phyloP scores from a whole-genome alignment of 2,329 filamentous ascomycete species.

The Aspergillus tamarii region DNA sequence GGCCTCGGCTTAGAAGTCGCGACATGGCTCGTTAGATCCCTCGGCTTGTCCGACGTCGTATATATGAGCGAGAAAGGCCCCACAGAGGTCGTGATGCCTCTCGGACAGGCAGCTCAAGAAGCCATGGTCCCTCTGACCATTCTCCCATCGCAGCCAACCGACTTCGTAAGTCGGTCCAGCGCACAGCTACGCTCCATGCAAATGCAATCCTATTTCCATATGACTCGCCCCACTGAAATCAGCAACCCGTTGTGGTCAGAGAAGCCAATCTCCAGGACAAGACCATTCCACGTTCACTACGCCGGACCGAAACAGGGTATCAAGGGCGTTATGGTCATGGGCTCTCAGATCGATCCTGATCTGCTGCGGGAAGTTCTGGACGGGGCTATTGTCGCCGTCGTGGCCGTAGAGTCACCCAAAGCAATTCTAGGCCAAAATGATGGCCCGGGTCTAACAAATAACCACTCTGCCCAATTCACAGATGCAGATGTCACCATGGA shows the following conservation, averaged over 20 bases:
- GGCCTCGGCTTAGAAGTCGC: conserved; percentile 55
- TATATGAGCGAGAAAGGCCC: conserved; percentile 56
- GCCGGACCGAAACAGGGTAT: conserved; percentile 49
- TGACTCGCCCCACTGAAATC: conserved; percentile 32
- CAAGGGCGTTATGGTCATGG: conserved; percentile 55
- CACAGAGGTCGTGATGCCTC: conserved; percentile 45
- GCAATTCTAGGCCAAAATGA: conserved; percentile 29
- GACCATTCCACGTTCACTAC: conserved; percentile 56
- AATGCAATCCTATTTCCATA: conserved; percentile 64
- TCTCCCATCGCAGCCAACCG: conserved; percentile 50
- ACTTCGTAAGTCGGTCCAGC: conserved; percentile 51
- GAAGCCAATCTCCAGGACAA: conserved; percentile 48
- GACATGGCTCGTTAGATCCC: conserved; percentile 48
- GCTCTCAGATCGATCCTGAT: conserved; percentile 51
- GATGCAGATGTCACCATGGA: conserved; percentile 25
- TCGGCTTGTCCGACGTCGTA: conserved; percentile 56
- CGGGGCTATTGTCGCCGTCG: conserved; percentile 58
- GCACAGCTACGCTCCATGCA: conserved; percentile 61
- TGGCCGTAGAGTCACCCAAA: conserved; percentile 49
- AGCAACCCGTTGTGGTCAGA: conserved; percentile 48
- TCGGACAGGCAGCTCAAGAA: conserved; percentile 44
- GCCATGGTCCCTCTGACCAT: conserved; percentile 45
- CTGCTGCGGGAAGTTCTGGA: conserved; percentile 56
- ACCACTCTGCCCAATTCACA: background rate
- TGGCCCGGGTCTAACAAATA: conserved; percentile 1